Evolutionary conservation across 2,329 filamentous ascomycete species (phyloP).

Genomic region (Lachnellula hyalina): DNA sequence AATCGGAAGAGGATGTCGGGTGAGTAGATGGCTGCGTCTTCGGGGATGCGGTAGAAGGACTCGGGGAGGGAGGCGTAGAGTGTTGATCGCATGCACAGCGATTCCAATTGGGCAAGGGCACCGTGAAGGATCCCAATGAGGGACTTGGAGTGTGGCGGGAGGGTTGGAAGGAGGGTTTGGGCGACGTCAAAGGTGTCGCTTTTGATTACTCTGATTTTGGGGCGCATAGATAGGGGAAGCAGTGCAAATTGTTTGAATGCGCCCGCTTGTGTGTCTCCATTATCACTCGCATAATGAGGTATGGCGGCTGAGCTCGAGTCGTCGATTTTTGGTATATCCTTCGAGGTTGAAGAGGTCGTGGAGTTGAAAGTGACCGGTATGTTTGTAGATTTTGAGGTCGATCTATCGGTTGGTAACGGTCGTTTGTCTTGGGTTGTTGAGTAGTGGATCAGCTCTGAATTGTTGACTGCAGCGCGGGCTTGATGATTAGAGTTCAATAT

Average conservation of each 20-base stretch:
- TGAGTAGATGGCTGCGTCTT: slow-evolving; percentile 50
- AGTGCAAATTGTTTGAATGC: background rate
- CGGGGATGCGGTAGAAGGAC: slow-evolving; percentile 27
- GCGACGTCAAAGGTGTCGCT: slow-evolving; percentile 55
- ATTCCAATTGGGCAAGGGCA: slow-evolving; percentile 62
- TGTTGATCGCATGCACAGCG: slow-evolving; percentile 59
- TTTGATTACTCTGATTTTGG: slow-evolving; percentile 41
- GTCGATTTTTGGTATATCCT: no score
- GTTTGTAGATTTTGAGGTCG: background rate
- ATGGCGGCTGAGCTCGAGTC: no score
- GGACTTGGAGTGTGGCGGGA: slow-evolving; percentile 25
- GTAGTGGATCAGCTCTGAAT: slow-evolving; percentile 17
- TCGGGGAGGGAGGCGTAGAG: slow-evolving; percentile 43
- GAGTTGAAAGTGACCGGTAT: no score
- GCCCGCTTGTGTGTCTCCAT: no score
- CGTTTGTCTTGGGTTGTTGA: background rate
- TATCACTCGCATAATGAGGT: no score
- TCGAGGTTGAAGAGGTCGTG: no score
- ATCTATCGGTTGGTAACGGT: background rate
- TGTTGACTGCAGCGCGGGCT: slow-evolving; percentile 10
- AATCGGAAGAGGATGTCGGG: slow-evolving; percentile 49
- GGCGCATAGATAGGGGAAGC: background rate
- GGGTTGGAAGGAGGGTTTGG: slow-evolving; percentile 33
- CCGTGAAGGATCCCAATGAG: slow-evolving; percentile 57
- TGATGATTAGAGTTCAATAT: slow-evolving; percentile 14